phyloP scores from a whole-genome alignment of 108 stramenopile species.

The Nitzschia putrida region DNA sequence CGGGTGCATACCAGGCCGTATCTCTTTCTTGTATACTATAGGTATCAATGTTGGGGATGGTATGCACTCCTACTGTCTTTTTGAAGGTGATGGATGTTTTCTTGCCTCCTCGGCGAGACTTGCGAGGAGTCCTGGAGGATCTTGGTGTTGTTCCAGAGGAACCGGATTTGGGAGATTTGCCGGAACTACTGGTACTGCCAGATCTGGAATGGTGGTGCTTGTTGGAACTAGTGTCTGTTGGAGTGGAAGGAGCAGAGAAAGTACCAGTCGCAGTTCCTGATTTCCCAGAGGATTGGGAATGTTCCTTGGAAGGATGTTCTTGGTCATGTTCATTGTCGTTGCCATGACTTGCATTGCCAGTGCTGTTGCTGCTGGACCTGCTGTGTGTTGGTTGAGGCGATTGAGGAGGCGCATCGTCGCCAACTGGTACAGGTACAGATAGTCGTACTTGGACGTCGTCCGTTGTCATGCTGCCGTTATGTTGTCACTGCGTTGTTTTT shows the following conservation, averaged over 20 bases:
- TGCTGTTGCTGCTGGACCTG: no score
- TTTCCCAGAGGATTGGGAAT: no score
- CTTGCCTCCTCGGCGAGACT: neutral
- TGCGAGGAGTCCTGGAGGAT: neutral
- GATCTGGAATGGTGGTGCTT: neutral
- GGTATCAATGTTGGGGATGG: slow-evolving; percentile 24
- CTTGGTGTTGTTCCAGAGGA: neutral
- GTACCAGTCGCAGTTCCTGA: neutral
- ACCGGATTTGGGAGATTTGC: neutral
- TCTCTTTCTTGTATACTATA: slow-evolving; percentile 25
- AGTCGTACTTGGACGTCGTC: no score
- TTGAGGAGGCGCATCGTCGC: no score
- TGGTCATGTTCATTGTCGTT: no score
- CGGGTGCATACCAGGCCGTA: slow-evolving; percentile 22
- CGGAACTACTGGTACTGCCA: neutral
- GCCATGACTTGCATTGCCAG: no score
- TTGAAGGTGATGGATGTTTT: slow-evolving; percentile 31
- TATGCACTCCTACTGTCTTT: slow-evolving; percentile 28
- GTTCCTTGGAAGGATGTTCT: no score
- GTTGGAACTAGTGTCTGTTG: neutral
- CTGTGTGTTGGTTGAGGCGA: no score
- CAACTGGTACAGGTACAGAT: no score
- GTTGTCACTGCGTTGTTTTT: no score
- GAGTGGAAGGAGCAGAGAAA: neutral
- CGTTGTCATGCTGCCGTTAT: no score